Base-by-base conservation (phyloP, 2,329 filamentous ascomycete genomes). In the Penicillium sp. region DNA sequence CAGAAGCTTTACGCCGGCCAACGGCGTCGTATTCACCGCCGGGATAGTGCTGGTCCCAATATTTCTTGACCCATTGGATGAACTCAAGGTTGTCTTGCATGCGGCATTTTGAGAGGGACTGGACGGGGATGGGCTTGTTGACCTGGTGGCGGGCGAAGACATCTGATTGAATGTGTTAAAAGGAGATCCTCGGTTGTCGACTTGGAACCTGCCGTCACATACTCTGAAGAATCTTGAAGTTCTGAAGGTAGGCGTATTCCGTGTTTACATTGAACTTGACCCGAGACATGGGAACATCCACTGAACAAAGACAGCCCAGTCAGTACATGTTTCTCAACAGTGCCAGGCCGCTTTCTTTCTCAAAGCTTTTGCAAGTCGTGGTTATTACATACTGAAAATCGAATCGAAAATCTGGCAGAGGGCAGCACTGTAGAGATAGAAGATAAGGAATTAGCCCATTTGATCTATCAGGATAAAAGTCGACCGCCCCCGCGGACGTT, bases 71-170 rank as follows among this genome's bases (percentile, higher is more conserved):
- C 89, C 91, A 99, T 78, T 99, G 94, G 57, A 99, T 81, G 74
- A 99, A 99, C 72, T 97, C 94, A 67, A 99, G 89, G 79, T 99
- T 99, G 76, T 99, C 94, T 82, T 99, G 94, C 93, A 99, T 99
- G 81, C 96, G 97, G 82, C 94, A 99, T 77, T 97, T 99, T 67
- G 94, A 85, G 56, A 99, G 86, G 55, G 83, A 81, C 74, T 96
- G 86, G 72, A 97, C 91, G 56, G 91, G 91, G 66, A 99, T 87
- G 27, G 89, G 88, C 73, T 91, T 91, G 67, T 97, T 92, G 78
- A 99, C 83, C 61, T 86, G 81, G 77, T 97, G 92, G 75, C 89
- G 89, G 59, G 86, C 81, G 71, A 97, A 97, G 61, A 84, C 82
- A 74, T 91, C 93, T 74, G 49, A 49, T 30, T n/a, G 39, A 34